A percentile compares a stretch with the other conserved stretches of the same genome.
phyloP scores from a whole-genome alignment of 805 yeast genomes.

The Saccharomycopsis fibuligera region DNA sequence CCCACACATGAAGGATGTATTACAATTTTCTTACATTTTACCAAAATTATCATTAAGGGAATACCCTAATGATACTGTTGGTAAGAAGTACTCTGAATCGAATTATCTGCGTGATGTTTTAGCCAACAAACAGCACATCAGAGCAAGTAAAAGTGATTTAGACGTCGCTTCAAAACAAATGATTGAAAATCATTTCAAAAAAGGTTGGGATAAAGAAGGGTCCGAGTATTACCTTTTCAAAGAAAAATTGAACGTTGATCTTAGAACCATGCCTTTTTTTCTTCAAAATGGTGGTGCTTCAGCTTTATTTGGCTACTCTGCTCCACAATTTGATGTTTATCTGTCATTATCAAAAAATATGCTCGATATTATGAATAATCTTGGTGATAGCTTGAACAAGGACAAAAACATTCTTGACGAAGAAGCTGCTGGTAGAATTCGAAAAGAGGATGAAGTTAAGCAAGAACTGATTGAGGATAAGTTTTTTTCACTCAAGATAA shows the following conservation, averaged over 20 bases:
- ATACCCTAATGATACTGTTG: conserved; percentile 23
- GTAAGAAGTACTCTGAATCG: neutral
- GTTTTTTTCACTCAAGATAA: conserved; percentile 8
- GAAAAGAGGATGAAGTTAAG: conserved; percentile 14
- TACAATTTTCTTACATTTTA: conserved; percentile 72
- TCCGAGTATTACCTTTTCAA: conserved; percentile 7
- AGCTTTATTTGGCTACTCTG: neutral
- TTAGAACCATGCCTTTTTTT: conserved; percentile 5
- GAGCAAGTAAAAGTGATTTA: neutral
- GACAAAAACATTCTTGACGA: neutral
- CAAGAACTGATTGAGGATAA: conserved; percentile 13
- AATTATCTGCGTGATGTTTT: neutral
- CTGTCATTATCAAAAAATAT: conserved; percentile 4
- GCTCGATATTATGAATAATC: conserved; percentile 3
- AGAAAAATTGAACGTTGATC: conserved; percentile 3
- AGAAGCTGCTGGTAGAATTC: conserved; percentile 8
- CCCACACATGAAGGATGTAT: conserved; percentile 63
- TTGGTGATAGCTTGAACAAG: neutral
- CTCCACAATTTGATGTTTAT: neutral
- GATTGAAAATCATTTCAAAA: conserved; percentile 14
- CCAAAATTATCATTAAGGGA: conserved; percentile 55
- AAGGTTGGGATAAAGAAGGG: conserved; percentile 14
- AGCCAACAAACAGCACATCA: neutral
- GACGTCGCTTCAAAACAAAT: neutral
- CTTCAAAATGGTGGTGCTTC: conserved; percentile 5